A percentile compares a stretch with the other conserved stretches of the same genome.
phyloP scores from a whole-genome alignment of 176 grass and related monocot species.

The Aegilops tauschii region DNA sequence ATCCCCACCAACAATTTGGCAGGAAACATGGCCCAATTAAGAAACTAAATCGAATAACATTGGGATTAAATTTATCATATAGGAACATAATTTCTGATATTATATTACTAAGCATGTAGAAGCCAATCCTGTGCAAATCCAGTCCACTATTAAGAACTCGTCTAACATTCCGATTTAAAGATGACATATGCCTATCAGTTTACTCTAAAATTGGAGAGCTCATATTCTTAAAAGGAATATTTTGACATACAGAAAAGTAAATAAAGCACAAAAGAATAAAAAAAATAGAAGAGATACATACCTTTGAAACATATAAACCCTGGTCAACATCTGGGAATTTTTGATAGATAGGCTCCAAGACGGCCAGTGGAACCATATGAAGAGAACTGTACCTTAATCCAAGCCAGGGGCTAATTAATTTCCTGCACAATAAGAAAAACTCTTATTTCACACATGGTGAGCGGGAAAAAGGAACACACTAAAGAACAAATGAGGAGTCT shows the following conservation, averaged over 20 bases:
- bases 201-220: neutral
- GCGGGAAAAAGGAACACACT: neutral
- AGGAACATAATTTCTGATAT: neutral
- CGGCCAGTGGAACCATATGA: neutral
- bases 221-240: neutral
- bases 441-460: neutral
- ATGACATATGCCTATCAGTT: neutral
- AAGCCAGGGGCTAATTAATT: neutral
- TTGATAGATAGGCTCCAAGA: neutral
- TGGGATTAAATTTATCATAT: neutral
- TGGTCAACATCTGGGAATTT: neutral
- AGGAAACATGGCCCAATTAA: neutral
- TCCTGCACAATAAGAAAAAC: neutral
- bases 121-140: neutral
- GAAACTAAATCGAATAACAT: neutral
- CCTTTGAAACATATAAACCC: slow-evolving; percentile 5
- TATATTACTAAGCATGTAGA: neutral
- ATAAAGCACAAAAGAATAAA: neutral
- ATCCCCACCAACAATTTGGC: neutral
- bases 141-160: neutral
- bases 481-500: neutral
- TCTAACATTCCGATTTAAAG: neutral
- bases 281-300: neutral
- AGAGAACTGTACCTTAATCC: neutral
- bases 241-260: neutral